phyloP scores from a whole-genome alignment of 371 early-diverging fungal species.

The Mucor mucedo region DNA sequence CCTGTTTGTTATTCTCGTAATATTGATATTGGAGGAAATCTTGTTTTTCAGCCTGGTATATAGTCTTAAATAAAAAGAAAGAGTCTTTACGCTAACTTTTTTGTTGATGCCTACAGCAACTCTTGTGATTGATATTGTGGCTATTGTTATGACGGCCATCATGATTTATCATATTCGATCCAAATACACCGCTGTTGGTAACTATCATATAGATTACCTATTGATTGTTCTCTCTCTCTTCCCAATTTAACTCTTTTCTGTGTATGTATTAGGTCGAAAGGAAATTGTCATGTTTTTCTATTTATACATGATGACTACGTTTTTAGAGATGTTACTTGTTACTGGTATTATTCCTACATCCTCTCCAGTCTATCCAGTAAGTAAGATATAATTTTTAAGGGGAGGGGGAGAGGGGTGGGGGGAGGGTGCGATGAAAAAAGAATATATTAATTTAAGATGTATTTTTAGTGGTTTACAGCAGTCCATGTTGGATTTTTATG shows the following conservation, averaged over 20 bases:
- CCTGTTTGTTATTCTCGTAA: conserved; percentile 94
- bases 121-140: conserved; percentile 87
- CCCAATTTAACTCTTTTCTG: background rate
- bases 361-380: conserved; percentile 80
- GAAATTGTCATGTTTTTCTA: conserved; percentile 98
- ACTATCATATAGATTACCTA: too few species aligned
- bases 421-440: too few species aligned
- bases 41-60: conserved; percentile 91
- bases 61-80: background rate
- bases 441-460: background rate
- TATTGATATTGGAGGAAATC: conserved; percentile 76
- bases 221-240: background rate
- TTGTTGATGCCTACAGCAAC: conserved; percentile 55
- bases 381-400: conserved; percentile 29
- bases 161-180: conserved; percentile 97
- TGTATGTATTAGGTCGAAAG: conserved; percentile 75
- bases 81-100: background rate
- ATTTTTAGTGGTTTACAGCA: conserved; percentile 82
- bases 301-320: conserved; percentile 82
- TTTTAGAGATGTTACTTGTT: conserved; percentile 87
- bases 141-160: conserved; percentile 93
- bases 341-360: conserved; percentile 92
- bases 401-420: background rate
- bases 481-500: conserved; percentile 82
- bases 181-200: conserved; percentile 97